Conservation (phyloP, 2,329 filamentous ascomycete genomes). For the Trichothecium sympodiale region DNA sequence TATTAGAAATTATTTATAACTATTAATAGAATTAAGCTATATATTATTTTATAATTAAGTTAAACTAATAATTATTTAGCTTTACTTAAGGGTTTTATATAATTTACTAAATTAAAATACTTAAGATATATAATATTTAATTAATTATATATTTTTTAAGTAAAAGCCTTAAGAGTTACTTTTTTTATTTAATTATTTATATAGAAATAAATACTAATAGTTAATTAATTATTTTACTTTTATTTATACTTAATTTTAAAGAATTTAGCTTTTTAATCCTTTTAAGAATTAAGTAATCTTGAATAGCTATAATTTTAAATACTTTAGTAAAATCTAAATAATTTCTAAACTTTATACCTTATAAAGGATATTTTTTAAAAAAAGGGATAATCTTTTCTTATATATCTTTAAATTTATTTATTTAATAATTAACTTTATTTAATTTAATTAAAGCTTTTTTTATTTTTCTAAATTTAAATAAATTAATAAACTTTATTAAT, state of each 20-base stretch:
- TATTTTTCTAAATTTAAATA: conserved; percentile 1
- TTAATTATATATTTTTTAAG: conserved; percentile 1
- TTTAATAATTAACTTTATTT: conserved; percentile 1
- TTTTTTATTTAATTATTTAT: conserved; percentile 3
- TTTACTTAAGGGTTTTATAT: background rate
- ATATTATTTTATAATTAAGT: background rate
- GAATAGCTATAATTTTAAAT: background rate
- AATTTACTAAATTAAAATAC: background rate
- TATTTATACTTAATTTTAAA: conserved; percentile 1
- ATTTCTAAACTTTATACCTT: background rate
- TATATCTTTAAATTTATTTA: conserved; percentile 1
- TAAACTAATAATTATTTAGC: background rate
- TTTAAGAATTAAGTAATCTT: background rate
- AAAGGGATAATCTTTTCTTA: background rate
- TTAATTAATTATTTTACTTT: conserved; percentile 2
- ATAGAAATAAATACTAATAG: background rate
- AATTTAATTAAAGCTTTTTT: background rate
- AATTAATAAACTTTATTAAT: background rate
- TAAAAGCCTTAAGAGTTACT: too few relatives aligned
- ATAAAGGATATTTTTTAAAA: conserved; percentile 4
- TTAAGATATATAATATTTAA: background rate
- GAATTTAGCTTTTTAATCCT: conserved; percentile 1
- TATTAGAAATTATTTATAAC: background rate
- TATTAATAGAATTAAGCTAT: background rate
- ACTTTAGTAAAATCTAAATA: background rate